Evolutionary conservation across 495 filamentous ascomycete genomes (phyloP), one percentile per base, ranked within the genome.

Genomic region (Neurospora africana): DNA sequence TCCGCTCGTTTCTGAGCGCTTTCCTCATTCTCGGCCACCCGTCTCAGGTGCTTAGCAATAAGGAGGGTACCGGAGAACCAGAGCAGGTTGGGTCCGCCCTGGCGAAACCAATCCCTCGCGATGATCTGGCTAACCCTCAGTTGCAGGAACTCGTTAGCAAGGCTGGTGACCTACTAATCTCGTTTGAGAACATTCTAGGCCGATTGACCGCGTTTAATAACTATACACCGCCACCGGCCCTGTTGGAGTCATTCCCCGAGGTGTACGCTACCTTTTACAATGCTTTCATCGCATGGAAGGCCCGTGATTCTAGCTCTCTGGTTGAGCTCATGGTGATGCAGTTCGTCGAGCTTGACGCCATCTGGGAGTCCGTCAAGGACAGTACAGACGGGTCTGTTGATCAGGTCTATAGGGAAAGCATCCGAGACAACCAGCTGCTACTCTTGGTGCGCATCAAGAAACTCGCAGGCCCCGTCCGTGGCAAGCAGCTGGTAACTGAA

Each of bases 301-400:
- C 93, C 10, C 89, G 93, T 70, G 95, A 99, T 79, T 95, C 95
- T 1, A 91, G 89, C 65, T 91, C 93, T 5, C 81, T 99, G 39
- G 91, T 98, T 71, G 92, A 96, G 74, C 93, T 95, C 69, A 98
- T 99, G 95, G 85, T 98, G 33, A 90, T 94, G 65, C 94, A 97
- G 79, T 98, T 97, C 79, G 91, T 97, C 38, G 95, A 97, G 79
- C 84, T 99, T 21, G 95, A 99, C 78, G 89, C 93, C 33, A 99
- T 99, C 39, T 97, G 93, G 90, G 93, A 97, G 78, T 94, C 92
- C 10, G 95, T 98, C 78, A 98, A 98, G 76, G 89, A 96, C 79
- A 92, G 95, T 74, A 90, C 87, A 23, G 90, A 92, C 44, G 92
- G 90, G n/a, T 89, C 90, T 30, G 95, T 97, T 35, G 89, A 94